phyloP scores from a whole-genome alignment of 192 early-diverging fungal species.

The Umbelopsis vinacea region DNA sequence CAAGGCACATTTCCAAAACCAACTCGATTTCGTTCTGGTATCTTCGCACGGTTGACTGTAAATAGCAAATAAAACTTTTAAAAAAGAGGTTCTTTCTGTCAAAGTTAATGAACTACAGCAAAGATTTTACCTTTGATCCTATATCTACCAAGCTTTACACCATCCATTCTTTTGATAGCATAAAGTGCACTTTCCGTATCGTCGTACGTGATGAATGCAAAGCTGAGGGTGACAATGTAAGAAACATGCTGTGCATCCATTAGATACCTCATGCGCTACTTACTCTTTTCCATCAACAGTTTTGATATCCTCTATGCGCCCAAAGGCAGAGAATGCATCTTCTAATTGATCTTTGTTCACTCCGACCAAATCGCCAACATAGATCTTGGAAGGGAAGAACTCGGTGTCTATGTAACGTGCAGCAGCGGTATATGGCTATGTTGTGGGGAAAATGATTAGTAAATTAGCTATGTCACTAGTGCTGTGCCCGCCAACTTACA shows the following conservation, averaged over 20 bases:
- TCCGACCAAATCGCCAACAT: slow-evolving; percentile 49
- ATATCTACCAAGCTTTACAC: slow-evolving; percentile 41
- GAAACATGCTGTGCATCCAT: neutral
- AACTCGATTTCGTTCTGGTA: slow-evolving; percentile 55
- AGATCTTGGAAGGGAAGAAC: slow-evolving; percentile 56
- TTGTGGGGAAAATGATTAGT: neutral
- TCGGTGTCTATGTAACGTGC: slow-evolving; percentile 56
- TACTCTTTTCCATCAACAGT: slow-evolving; percentile 55
- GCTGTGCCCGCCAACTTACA: neutral
- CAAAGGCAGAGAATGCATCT: slow-evolving; percentile 47
- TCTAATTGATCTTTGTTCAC: slow-evolving; percentile 35
- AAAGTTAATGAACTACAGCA: neutral
- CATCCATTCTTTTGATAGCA: slow-evolving; percentile 53
- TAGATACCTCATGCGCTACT: slow-evolving; percentile 1
- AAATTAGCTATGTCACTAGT: neutral
- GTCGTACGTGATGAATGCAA: slow-evolving; percentile 54
- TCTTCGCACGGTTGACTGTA: slow-evolving; percentile 55
- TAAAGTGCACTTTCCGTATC: slow-evolving; percentile 42
- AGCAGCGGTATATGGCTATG: slow-evolving; percentile 48
- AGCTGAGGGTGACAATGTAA: slow-evolving; percentile 24
- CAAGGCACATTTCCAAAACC: slow-evolving; percentile 58
- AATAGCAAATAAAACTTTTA: neutral
- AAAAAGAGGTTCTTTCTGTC: neutral
- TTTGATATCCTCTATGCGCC: slow-evolving; percentile 50
- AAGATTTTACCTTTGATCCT: slow-evolving; percentile 36